A percentile compares a stretch with the other conserved stretches of the same genome.
phyloP scores from a whole-genome alignment of 208 protist genomes.

The Acanthamoeba sp. region DNA sequence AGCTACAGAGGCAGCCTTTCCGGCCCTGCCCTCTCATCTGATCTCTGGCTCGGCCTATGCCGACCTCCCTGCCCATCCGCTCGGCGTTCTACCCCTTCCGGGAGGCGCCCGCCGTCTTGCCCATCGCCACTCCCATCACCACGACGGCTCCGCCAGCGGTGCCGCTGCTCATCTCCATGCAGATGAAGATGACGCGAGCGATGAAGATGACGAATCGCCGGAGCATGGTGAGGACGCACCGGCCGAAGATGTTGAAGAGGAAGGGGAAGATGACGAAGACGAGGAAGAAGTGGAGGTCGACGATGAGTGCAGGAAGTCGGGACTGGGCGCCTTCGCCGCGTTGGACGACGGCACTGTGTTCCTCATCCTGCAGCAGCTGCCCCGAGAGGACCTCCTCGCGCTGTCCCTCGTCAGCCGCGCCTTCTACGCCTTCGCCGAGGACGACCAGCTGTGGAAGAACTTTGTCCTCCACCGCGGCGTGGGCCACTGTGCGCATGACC shows the following conservation, averaged over 20 bases:
- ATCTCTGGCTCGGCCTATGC: background rate
- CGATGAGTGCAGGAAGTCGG: background rate
- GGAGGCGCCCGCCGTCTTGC: background rate
- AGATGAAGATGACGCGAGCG: background rate
- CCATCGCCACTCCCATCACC: background rate
- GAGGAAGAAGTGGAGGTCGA: background rate
- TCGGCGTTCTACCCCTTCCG: background rate
- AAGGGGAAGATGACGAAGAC: background rate
- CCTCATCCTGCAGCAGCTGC: slow-evolving; percentile 29
- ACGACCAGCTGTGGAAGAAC: slow-evolving; percentile 65
- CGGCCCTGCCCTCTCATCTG: slow-evolving; percentile 20
- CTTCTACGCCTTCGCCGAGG: slow-evolving; percentile 59
- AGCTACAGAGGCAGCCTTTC: slow-evolving; percentile 48
- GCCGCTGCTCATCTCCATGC: background rate
- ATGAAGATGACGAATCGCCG: background rate
- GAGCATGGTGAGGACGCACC: background rate
- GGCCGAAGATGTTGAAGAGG: background rate
- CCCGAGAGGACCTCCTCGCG: slow-evolving; percentile 15
- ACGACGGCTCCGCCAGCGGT: background rate
- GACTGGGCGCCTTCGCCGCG: slow-evolving; percentile 22
- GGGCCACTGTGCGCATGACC: background rate
- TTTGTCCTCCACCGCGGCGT: slow-evolving; percentile 35
- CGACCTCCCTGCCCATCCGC: background rate
- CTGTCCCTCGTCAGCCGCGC: slow-evolving; percentile 60
- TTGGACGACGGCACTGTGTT: slow-evolving; percentile 46